phyloP scores from a whole-genome alignment of 1,284 basidiomycete species.

The Cutaneotrichosporon sp. region DNA sequence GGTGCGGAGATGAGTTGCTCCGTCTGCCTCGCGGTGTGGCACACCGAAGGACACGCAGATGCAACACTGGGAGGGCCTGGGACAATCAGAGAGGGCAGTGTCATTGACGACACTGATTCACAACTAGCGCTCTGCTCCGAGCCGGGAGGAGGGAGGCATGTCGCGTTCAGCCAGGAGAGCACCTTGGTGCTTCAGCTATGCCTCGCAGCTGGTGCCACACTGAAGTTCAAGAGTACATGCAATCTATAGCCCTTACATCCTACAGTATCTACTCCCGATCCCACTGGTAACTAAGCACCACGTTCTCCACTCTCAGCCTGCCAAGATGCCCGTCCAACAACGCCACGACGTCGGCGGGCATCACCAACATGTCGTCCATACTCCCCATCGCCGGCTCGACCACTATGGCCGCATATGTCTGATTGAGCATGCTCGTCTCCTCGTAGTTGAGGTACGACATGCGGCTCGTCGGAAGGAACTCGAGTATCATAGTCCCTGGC shows the following conservation, averaged over 20 bases:
- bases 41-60: no score
- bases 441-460: slow-evolving; percentile 6
- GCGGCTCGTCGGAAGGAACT: slow-evolving; percentile 3
- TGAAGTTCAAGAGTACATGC: background rate
- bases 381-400: background rate
- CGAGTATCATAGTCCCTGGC: slow-evolving; percentile 1
- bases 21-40: no score
- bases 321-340: background rate
- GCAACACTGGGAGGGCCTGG: no score
- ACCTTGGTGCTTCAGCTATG: no score
- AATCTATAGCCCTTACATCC: no score
- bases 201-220: no score
- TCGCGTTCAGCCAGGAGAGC: no score
- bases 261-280: slow-evolving; percentile 2
- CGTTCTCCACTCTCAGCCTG: background rate
- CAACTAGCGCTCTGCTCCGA: no score
- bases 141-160: no score
- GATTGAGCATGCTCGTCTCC: slow-evolving; percentile 7
- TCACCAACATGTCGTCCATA: slow-evolving; percentile 2
- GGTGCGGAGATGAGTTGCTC: background rate
- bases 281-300: background rate
- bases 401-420: slow-evolving; percentile 45
- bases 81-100: no score
- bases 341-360: background rate
- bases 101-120: no score